phyloP scores from a whole-genome alignment of 2,329 filamentous ascomycete species.

The Botrytis paeoniae region DNA sequence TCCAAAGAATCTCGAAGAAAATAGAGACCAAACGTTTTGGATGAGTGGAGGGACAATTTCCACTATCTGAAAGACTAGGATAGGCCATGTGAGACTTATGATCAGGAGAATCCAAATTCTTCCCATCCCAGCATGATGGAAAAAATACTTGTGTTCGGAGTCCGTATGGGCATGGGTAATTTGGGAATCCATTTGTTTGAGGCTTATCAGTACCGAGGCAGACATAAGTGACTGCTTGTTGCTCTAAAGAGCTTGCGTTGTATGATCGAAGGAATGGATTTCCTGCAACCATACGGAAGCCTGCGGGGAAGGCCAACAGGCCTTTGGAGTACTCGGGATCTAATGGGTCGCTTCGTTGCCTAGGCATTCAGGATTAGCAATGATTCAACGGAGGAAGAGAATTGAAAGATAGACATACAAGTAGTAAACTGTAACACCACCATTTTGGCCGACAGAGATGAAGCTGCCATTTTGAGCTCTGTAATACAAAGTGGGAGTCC shows the following conservation, averaged over 20 bases:
- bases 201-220: slow-evolving; percentile 48
- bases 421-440: slow-evolving; percentile 58
- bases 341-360: slow-evolving; percentile 43
- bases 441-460: slow-evolving; percentile 43
- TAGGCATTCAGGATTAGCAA: slow-evolving; percentile 19
- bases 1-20: slow-evolving; percentile 59
- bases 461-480: slow-evolving; percentile 56
- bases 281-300: slow-evolving; percentile 65
- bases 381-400: background rate
- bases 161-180: slow-evolving; percentile 51
- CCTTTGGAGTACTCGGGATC: slow-evolving; percentile 42
- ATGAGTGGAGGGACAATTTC: slow-evolving; percentile 49
- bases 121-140: slow-evolving; percentile 62
- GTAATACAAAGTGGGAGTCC: slow-evolving; percentile 60
- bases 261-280: slow-evolving; percentile 51
- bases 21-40: slow-evolving; percentile 55
- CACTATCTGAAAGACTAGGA: slow-evolving; percentile 46
- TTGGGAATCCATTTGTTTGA: slow-evolving; percentile 53
- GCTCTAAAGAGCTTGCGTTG: slow-evolving; percentile 42
- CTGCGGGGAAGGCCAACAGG: slow-evolving; percentile 56
- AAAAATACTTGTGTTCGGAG: slow-evolving; percentile 55
- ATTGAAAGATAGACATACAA: slow-evolving; percentile 38
- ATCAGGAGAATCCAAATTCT: slow-evolving; percentile 51
- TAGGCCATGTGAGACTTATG: slow-evolving; percentile 58
- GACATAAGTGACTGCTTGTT: slow-evolving; percentile 52